phyloP scores from a whole-genome alignment of 78 protist species.

The Guillardia theta region DNA sequence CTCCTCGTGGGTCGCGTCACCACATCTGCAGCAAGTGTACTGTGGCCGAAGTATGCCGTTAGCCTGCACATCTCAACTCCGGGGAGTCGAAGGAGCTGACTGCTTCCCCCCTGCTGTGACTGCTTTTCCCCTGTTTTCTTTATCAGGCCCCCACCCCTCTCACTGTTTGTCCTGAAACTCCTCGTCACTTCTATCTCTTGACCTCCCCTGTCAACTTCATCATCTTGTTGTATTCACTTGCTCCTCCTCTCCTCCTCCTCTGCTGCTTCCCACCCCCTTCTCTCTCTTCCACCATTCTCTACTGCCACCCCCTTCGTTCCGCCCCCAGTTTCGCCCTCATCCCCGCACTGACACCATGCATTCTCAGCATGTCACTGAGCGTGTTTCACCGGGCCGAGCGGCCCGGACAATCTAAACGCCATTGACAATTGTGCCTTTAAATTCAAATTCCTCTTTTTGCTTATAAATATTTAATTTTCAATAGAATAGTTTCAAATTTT shows the following conservation, averaged over 20 bases:
- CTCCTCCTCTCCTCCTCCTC: background rate
- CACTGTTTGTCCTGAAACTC: too few species aligned
- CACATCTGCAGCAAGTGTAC: slow-evolving; percentile 49
- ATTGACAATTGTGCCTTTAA: too few species aligned
- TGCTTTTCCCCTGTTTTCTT: background rate
- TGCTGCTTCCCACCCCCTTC: background rate
- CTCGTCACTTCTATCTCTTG: background rate
- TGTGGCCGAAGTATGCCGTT: slow-evolving; percentile 11
- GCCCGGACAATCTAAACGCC: too few species aligned
- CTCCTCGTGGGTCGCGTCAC: slow-evolving; percentile 48
- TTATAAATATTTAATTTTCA: too few species aligned
- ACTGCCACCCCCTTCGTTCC: background rate
- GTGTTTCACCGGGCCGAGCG: too few species aligned
- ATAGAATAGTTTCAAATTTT: too few species aligned
- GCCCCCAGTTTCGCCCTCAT: background rate
- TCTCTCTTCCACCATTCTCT: background rate
- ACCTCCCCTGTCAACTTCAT: background rate
- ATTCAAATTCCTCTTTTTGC: too few species aligned
- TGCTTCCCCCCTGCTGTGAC: background rate
- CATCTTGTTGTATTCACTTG: background rate
- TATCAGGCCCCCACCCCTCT: background rate
- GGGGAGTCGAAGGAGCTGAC: background rate
- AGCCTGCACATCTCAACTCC: slow-evolving; percentile 49
- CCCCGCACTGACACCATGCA: background rate
- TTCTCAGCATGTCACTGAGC: background rate